Evolutionary conservation across 176 grass and related monocot genomes (phyloP), one percentile per base, ranked within the genome.

Genomic region (Tillandsia leiboldiana): DNA sequence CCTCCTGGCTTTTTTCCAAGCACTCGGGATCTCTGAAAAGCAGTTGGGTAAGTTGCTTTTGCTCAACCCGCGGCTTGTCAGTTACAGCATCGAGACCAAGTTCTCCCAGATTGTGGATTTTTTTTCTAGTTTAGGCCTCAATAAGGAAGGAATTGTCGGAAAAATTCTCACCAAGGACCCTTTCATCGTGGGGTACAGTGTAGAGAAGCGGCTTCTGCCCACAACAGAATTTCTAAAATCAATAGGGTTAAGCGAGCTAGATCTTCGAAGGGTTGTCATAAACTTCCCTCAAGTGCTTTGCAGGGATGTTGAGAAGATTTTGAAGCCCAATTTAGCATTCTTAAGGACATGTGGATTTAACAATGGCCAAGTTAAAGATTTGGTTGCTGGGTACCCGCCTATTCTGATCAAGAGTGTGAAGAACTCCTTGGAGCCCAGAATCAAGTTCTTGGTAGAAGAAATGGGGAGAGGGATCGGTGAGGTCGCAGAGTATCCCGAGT

Each of bases 21-120:
- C 84, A 12, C 69, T 99, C 20, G 90, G 77, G 53, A 80, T 99
- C 48, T 83, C 87, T 0, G 95, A 99, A 53, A 93, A 82, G 84
- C 95, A 93, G 79, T 75, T 93, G 8, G 87, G 90, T 28, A 99
- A 88, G 83, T 52, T 99, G 75, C 65, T 99, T 63, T 77, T 99
- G 77, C 70, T 88, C 53, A 99, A 99, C 67, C 95, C 95, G 0
- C 90, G 95, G 42, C 89, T 99, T 77, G 83, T 99, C 63, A 99
- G 90, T 67, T 99, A 99, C 81, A 93, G 87, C 79, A 97, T 97
- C 11, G 80, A 99, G 78, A 84, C 82, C 24, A 99, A 99, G 76
- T 94, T 90, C 69, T 82, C 90, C 3, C 86, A 74, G 57, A 77
- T 72, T 2, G 78, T 87, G 5, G 78, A 94, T 70, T 99, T 99